Conservation (phyloP, 768 basidiomycete genomes). For the Podaxis carcinomalis region DNA sequence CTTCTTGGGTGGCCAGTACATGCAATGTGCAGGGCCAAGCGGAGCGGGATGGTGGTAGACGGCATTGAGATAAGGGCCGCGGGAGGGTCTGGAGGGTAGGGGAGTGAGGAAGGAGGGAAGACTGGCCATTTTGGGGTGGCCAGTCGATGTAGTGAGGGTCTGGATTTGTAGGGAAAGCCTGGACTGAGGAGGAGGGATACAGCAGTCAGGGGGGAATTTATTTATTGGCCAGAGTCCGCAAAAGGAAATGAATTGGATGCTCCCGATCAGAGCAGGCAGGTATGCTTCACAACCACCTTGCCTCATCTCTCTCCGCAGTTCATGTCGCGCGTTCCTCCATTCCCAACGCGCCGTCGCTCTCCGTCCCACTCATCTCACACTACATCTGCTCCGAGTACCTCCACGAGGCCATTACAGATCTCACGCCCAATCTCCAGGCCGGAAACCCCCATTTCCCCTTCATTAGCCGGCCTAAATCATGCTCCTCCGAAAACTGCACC, state of each 20-base stretch:
- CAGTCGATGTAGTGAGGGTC: neutral
- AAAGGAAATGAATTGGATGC: conserved; percentile 2
- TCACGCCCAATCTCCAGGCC: conserved; percentile 50
- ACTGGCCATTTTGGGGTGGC: conserved; percentile 10
- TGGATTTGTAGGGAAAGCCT: neutral
- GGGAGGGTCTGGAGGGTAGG: conserved; percentile 11
- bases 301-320: neutral
- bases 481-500: conserved; percentile 35
- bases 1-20: conserved; percentile 46
- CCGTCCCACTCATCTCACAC: conserved; percentile 40
- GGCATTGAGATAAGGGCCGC: conserved; percentile 21
- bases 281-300: neutral
- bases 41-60: conserved; percentile 34
- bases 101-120: conserved; percentile 30
- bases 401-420: conserved; percentile 59
- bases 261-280: neutral
- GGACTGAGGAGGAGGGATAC: neutral
- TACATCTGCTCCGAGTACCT: conserved; percentile 30
- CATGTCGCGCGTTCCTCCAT: conserved; percentile 61
- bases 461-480: conserved; percentile 18
- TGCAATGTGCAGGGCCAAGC: conserved; percentile 39
- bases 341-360: conserved; percentile 50
- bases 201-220: neutral
- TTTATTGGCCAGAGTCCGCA: neutral
- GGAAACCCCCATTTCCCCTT: conserved; percentile 44